Evolutionary conservation across 495 filamentous ascomycete genomes (phyloP), one percentile per base, ranked within the genome.

Genomic region (Pyronema domesticum): DNA sequence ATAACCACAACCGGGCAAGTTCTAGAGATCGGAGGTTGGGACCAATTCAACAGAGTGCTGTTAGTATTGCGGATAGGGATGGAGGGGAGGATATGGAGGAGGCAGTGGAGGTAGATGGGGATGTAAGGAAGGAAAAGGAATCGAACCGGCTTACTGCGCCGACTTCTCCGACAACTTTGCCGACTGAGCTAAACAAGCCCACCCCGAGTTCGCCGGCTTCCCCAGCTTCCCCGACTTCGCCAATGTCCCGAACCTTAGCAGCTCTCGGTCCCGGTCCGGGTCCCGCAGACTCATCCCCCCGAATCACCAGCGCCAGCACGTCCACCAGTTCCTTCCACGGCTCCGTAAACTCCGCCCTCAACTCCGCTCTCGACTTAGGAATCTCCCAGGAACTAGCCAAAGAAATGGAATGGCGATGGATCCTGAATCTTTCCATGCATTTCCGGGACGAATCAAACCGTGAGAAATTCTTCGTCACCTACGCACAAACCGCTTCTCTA

Each of bases 381-480:
- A 30, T 30, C 23, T 30, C 23, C 36, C 19, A 42, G 50, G 52
- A 54, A 34, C 30, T 56, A 19, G 59, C 65, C 14, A 59, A 61
- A 57, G 91, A 96, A 69, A 73, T 95, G 58, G 88, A 95, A 59
- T 74, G 74, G 55, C 80, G 79, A 66, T 98, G 91, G 91, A 95
- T 96, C 55, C 73, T 98, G 57, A 98, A 98, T 62, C 74, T 98
- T 54, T 95, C 88, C 69, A 96, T 98, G 91, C 87, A 94, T 70
- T 96, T 95, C 65, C 82, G 89, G 49, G 91, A 98, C 68, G 82
- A 83, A 58, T 94, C 91, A 9, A 86, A 84, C 52, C 79, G 93
- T 39, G 91, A 96, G 68, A 96, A 98, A 68, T 96, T 98, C 72
- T 98, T 98, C 69, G 82, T 98, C 53, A 96, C 91, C 8, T 96